Percentiles rank a stretch among this genome's conserved stretches.
Evolutionary conservation across 1,284 basidiomycete genomes (phyloP).

Genomic region (Singerocomus rubriflavus): DNA sequence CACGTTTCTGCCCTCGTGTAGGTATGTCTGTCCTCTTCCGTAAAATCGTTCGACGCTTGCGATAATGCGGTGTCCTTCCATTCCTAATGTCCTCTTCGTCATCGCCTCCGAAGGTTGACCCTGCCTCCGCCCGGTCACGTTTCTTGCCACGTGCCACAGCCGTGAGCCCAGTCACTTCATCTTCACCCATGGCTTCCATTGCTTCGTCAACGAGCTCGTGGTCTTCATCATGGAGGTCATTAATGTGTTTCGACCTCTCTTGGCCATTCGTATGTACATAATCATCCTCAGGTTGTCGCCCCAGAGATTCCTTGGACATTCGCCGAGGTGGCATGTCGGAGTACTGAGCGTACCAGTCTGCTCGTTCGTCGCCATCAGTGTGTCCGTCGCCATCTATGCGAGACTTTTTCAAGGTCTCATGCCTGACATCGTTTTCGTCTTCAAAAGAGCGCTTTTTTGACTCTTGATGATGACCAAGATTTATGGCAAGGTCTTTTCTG

Average conservation of each 20-base stretch:
- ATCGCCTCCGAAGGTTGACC: conserved; percentile 66
- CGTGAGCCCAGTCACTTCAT: conserved; percentile 34
- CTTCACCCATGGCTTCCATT: conserved; percentile 40
- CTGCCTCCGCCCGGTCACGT: conserved; percentile 69
- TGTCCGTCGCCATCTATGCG: conserved; percentile 46
- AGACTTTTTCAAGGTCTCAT: conserved; percentile 50
- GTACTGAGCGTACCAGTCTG: conserved; percentile 39
- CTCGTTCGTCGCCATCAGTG: conserved; percentile 46
- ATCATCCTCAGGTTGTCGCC: conserved; percentile 42
- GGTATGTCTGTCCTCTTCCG: conserved; percentile 47
- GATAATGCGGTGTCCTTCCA: conserved; percentile 37
- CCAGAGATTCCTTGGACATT: conserved; percentile 48
- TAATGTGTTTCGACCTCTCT: conserved; percentile 45
- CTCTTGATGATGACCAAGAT: conserved; percentile 18
- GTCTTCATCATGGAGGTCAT: conserved; percentile 43
- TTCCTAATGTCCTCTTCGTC: conserved; percentile 45
- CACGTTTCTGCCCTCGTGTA: conserved; percentile 61
- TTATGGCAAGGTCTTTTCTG: conserved; percentile 19
- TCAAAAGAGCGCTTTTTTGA: conserved; percentile 43
- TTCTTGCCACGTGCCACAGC: conserved; percentile 62
- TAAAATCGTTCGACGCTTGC: conserved; percentile 46
- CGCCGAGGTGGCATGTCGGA: conserved; percentile 31
- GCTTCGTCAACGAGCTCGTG: conserved; percentile 25
- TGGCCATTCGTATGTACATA: conserved; percentile 30
- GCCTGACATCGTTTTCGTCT: conserved; percentile 37